Evolutionary conservation across 306 rosid species (phyloP).

Genomic region (Malus orientalis): DNA sequence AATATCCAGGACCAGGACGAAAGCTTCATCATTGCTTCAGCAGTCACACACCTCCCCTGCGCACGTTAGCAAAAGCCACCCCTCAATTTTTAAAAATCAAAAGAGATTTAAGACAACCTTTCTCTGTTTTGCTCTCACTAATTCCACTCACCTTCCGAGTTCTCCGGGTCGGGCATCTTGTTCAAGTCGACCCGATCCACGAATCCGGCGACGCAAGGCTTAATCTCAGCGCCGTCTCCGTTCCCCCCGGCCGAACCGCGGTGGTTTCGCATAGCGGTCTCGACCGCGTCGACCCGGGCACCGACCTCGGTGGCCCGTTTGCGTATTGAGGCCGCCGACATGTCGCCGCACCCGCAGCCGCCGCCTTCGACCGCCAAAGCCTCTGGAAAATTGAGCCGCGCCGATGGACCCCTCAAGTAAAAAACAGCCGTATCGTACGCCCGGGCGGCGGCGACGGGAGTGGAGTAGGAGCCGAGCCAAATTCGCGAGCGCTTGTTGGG

Average conservation of each 20-base stretch:
- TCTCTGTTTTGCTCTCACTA: neutral
- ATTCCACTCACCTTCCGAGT: constrained; percentile 49
- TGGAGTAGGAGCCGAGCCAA: constrained; percentile 96
- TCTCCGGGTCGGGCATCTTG: constrained; percentile 82
- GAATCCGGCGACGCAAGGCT: constrained; percentile 25
- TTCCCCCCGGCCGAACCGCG: neutral
- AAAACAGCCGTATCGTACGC: constrained; percentile 98
- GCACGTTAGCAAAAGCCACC: constrained; percentile 32
- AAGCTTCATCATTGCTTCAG: constrained; percentile 75
- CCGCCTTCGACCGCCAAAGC: constrained; percentile 30
- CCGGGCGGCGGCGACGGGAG: constrained; percentile 89
- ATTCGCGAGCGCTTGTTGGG: constrained; percentile 94
- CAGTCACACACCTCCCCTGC: constrained; percentile 38
- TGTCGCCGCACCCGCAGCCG: constrained; percentile 24
- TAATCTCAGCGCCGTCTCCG: constrained; percentile 16
- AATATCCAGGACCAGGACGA: constrained; percentile 21
- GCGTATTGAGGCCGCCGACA: constrained; percentile 83
- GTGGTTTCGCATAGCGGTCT: constrained; percentile 43
- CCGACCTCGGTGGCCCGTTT: constrained; percentile 94
- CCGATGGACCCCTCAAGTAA: constrained; percentile 78
- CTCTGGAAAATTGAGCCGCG: constrained; percentile 86
- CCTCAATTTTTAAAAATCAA: neutral
- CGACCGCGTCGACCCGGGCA: constrained; percentile 77
- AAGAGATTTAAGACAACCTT: neutral
- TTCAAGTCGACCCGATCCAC: constrained; percentile 70